Base-by-base conservation (phyloP, 1,284 basidiomycete genomes). In the Sutorius eximius region DNA sequence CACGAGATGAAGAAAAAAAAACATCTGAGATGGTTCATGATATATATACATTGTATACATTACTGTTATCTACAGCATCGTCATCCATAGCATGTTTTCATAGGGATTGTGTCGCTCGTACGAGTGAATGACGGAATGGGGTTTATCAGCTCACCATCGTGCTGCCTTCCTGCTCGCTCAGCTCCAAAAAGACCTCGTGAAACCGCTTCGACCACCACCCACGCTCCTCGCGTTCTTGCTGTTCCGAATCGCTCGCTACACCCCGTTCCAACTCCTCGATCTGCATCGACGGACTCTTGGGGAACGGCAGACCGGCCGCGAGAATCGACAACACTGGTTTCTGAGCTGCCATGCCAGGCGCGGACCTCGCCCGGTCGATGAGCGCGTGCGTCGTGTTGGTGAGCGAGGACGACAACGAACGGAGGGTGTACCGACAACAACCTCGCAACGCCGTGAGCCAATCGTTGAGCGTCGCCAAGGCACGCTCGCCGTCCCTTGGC, bases 171-270 rank as follows among this genome's bases (percentile, higher is more conserved):
- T 57, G 67, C 43, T 60, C 52, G 55, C 75, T 72, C 61, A 83
- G 65, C 65, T 87, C 86, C 32, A 73, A 70, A 57, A 87, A 73
- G 6, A 90, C 83, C 59, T 87, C 82, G 60, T 85, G 83, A 62
- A 91, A 91, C 42, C 87, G 75, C 49, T 85, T 63, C 3, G 83
- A 78, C 89, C 90, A 92, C 87, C 88, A 92, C 3, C 82, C 86
- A 1, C 89, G 76, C 61, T 91, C 87, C 66, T 90, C 86, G 40
- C 87, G 71, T 64, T 91, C 89, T 51, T 75, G 75, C 48, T 74
- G 69, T 27, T 67, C 70, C 36, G 70, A 58, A 58, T 68, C 65
- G 18, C 66, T 46, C 11, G 59, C 57, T 50, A 71, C 61, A 12
- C 64, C 67, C 10, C 63, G 59, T 30, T 69, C 61, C 15, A 61